phyloP scores from a whole-genome alignment of 257 asterid genomes.

The Dorcoceras hygrometricum region DNA sequence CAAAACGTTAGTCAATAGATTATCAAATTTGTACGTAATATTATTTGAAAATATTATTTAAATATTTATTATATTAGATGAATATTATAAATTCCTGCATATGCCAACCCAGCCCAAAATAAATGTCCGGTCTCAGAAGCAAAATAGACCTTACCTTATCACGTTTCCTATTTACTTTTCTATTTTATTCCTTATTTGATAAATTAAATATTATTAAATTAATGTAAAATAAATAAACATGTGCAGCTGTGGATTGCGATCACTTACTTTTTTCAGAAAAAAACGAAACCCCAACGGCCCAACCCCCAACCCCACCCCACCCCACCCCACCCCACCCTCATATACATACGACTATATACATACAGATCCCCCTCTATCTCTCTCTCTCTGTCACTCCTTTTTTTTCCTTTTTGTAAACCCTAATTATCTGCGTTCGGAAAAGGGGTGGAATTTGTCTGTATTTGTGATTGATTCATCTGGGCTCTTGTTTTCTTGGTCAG shows the following conservation, averaged over 20 bases:
- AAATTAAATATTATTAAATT: too few relatives aligned
- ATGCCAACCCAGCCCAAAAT: too few relatives aligned
- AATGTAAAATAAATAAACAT: too few relatives aligned
- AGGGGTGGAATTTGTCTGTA: conserved; percentile 19
- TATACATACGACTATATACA: conserved; percentile 9
- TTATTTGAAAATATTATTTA: too few relatives aligned
- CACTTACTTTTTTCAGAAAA: too few relatives aligned
- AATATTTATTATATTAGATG: too few relatives aligned
- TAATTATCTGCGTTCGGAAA: conserved; percentile 20
- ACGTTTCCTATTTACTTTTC: background rate
- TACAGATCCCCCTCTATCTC: conserved; percentile 14
- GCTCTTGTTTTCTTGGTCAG: conserved; percentile 16
- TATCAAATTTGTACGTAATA: too few relatives aligned
- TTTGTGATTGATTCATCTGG: conserved; percentile 19
- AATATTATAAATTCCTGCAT: too few relatives aligned
- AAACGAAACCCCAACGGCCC: background rate
- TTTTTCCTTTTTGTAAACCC: conserved; percentile 34
- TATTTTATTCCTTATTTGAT: too few relatives aligned
- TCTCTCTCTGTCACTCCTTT: conserved; percentile 24
- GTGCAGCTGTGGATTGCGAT: background rate
- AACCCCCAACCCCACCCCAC: background rate
- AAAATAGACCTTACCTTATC: background rate
- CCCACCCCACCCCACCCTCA: background rate
- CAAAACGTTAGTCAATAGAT: too few relatives aligned
- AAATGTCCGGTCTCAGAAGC: too few relatives aligned